These are phyloP conservation scores for Ananas comosus DNA, from an alignment of 176 grass and related monocot species.

Conservation along the genomic window DNA sequence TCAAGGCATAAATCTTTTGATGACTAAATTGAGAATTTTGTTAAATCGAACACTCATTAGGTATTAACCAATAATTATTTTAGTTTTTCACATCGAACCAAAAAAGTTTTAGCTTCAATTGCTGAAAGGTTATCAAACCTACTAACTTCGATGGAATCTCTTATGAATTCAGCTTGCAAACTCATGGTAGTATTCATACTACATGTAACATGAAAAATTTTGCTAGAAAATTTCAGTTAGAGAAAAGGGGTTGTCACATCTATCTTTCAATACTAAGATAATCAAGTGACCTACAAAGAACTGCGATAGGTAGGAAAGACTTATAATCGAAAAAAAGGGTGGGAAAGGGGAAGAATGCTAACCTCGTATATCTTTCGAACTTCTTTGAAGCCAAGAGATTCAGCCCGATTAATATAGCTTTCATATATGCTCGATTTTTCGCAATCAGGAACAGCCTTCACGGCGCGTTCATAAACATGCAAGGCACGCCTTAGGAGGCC, in stretches of 20 bases:
- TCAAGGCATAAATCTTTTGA: no score
- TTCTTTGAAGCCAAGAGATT: slow-evolving; percentile 2
- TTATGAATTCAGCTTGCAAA: background rate
- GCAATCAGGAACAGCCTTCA: slow-evolving; percentile 42
- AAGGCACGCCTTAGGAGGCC: slow-evolving; percentile 70
- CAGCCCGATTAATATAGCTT: slow-evolving; percentile 69
- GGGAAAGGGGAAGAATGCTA: no score
- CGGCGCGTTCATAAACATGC: slow-evolving; percentile 72
- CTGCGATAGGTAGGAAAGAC: no score
- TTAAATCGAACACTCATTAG: background rate
- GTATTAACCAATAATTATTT: background rate
- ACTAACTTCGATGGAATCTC: background rate
- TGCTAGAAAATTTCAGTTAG: background rate
- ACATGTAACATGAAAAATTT: background rate
- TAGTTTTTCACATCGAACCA: no score
- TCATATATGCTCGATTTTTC: slow-evolving; percentile 79
- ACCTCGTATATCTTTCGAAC: no score
- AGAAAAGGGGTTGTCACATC: no score
- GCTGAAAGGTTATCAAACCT: slow-evolving; percentile 1
- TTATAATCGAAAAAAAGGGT: no score
- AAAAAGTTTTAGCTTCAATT: background rate
- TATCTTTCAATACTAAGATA: background rate
- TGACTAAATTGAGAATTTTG: no score
- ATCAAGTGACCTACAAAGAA: background rate
- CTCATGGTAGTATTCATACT: background rate